Conservation (phyloP, 1,284 basidiomycete species). For the Inonotus obliquus region DNA sequence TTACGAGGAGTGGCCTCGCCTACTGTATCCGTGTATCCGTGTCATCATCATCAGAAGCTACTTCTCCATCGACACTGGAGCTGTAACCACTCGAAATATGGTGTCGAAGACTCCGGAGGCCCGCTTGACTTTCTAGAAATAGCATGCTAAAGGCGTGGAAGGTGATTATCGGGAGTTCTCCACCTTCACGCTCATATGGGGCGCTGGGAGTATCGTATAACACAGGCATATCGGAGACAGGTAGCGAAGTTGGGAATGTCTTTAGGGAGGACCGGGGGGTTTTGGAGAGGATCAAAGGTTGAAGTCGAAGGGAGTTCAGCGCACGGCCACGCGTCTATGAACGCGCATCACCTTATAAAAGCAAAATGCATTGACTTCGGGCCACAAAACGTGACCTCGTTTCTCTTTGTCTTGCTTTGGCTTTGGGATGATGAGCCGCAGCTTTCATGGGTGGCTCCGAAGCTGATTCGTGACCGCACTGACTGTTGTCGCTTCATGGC, state of each 20-base stretch:
- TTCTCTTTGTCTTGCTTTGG: too few species aligned
- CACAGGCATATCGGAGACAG: not conserved
- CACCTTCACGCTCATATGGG: not conserved
- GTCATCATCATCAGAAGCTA: not conserved
- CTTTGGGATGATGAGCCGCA: too few species aligned
- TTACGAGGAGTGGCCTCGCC: not conserved
- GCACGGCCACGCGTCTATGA: too few species aligned
- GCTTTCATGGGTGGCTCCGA: too few species aligned
- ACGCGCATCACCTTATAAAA: too few species aligned
- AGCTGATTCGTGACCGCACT: too few species aligned
- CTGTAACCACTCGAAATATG: not conserved
- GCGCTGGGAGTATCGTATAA: not conserved
- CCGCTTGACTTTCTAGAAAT: not conserved
- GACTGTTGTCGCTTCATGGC: too few species aligned
- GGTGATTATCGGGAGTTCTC: not conserved
- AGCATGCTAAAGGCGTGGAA: not conserved
- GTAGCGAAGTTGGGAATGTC: not conserved
- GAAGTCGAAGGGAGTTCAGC: too few species aligned
- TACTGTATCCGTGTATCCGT: not conserved
- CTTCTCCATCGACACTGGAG: not conserved
- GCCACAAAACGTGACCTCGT: too few species aligned
- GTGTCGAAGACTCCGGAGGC: not conserved
- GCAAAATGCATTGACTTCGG: too few species aligned
- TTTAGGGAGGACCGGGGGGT: too few species aligned
- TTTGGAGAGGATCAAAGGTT: too few species aligned